Evolutionary conservation across 163 green algal species (phyloP), one percentile per base, ranked within the genome.

Genomic region (Scenedesmus sp.): DNA sequence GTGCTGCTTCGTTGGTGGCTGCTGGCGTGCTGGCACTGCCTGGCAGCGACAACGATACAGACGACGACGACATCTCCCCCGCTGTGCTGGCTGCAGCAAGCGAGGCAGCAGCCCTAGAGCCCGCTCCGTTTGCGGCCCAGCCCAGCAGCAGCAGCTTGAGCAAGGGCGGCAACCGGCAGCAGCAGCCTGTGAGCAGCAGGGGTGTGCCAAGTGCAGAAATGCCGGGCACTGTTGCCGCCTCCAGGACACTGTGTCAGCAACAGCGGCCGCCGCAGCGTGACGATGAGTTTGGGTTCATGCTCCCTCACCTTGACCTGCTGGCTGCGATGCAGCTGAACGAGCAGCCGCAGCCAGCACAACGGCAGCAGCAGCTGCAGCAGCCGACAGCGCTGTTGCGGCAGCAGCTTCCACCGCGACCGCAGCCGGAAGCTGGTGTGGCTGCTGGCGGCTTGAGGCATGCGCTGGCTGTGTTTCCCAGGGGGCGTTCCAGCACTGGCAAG

Each of bases 281-380:
- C 42, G 79, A 37, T 26, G 30, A 68, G 42, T 13, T 68, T 43
- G 81, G 46, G 15, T 73, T 37, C 20, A 46, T 89, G 44, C 68
- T 61, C 30, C 85, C 65, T 15, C 85, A 89, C 37, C 40, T 89
- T 12, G 85, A 84, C 7, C 22, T 89, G 85, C 44, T 89, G 43
- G 85, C 85, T 51, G 85, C 85, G 5, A 89, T 89, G 85, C 85
- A 89, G n/a, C 42, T 89, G 42, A 83, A 83, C 30, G 85, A 89
- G 81, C 79, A 85, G 78, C 78, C 78, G 80, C 80, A 85, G 42
- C 46, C 16, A 30, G 10, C 16, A 0, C 22, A 42, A 30, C 85
- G 65, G 51, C 83, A 72, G 37, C 16, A 30, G 59, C 56, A 65
- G 56, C 56, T 81, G 56, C 56, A 61, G 56, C 53, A 82, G 43